phyloP scores from a whole-genome alignment of 2,329 filamentous ascomycete genomes.

The Teratosphaeriaceae sp. region DNA sequence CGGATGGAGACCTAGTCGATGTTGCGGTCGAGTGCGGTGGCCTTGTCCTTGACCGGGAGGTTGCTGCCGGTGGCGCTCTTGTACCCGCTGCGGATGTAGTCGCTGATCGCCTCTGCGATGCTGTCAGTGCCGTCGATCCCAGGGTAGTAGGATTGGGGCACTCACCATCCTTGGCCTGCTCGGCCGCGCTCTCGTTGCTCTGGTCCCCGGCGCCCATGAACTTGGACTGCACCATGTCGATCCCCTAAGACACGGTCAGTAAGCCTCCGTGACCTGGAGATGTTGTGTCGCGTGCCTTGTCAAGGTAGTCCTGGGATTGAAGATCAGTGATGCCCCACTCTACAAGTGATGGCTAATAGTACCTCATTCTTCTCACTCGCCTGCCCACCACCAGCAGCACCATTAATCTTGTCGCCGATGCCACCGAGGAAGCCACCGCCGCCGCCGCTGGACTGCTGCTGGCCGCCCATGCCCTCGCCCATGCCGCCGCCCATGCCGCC shows the following conservation, averaged over 20 bases:
- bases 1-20: slow-evolving; percentile 15
- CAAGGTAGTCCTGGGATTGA: slow-evolving; percentile 51
- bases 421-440: slow-evolving; percentile 13
- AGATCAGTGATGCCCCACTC: background rate
- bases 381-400: slow-evolving; percentile 62
- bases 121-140: background rate
- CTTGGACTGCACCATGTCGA: slow-evolving; percentile 74
- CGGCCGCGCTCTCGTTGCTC: slow-evolving; percentile 61
- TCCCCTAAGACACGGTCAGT: slow-evolving; percentile 48
- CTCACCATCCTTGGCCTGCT: slow-evolving; percentile 73
- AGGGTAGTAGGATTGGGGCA: no score
- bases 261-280: no score
- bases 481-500: slow-evolving; percentile 14
- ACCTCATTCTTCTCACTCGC: slow-evolving; percentile 72
- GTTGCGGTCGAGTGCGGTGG: slow-evolving; percentile 33
- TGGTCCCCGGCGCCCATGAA: slow-evolving; percentile 64
- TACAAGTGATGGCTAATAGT: no score
- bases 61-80: slow-evolving; percentile 63
- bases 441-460: slow-evolving; percentile 27
- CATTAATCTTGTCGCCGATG: slow-evolving; percentile 64
- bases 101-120: slow-evolving; percentile 51
- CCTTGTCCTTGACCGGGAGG: slow-evolving; percentile 64
- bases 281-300: slow-evolving; percentile 74
- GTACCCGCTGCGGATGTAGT: slow-evolving; percentile 65
- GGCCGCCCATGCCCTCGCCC: no score